A percentile compares a stretch with the other conserved stretches of the same genome.
phyloP scores from a whole-genome alignment of 2,329 filamentous ascomycete species.

The Grosmannia huntii region DNA sequence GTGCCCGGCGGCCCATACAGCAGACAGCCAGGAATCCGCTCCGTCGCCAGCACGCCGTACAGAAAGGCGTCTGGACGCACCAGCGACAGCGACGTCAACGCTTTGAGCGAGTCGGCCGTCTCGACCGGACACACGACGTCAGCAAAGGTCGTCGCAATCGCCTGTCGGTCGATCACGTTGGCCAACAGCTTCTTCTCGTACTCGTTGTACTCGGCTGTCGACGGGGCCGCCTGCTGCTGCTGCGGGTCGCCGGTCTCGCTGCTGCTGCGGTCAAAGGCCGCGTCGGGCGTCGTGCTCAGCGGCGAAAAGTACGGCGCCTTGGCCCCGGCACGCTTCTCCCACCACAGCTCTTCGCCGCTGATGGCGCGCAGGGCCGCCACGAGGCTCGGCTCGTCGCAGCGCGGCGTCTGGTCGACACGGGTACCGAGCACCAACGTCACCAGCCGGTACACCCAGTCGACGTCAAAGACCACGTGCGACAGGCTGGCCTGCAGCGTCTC shows the following conservation, averaged over 20 bases:
- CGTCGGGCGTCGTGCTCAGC: neutral
- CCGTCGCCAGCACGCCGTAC: conserved; percentile 83
- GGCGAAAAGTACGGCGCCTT: conserved; percentile 17
- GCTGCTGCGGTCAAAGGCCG: too few relatives aligned
- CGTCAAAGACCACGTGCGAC: conserved; percentile 16
- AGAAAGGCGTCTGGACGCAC: conserved; percentile 87
- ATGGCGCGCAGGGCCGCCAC: conserved; percentile 16
- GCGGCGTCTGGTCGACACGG: conserved; percentile 3
- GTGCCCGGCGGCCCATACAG: conserved; percentile 81
- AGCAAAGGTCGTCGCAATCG: conserved; percentile 75
- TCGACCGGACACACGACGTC: conserved; percentile 74
- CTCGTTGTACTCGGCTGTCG: conserved; percentile 31
- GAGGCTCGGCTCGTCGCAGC: conserved; percentile 9
- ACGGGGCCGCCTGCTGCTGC: neutral
- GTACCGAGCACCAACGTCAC: conserved; percentile 15
- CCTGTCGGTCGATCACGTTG: conserved; percentile 69
- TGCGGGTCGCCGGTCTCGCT: too few relatives aligned
- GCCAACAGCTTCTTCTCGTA: conserved; percentile 74
- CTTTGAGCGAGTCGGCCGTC: conserved; percentile 77
- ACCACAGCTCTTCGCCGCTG: conserved; percentile 15
- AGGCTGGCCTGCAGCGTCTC: conserved; percentile 3
- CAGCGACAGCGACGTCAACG: conserved; percentile 76
- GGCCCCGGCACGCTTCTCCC: conserved; percentile 13
- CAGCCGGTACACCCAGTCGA: conserved; percentile 21
- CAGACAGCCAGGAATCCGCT: conserved; percentile 80